A percentile compares a stretch with the other conserved stretches of the same genome.
Conservation (phyloP, 768 basidiomycete species). For the Lentinula boryana region DNA sequence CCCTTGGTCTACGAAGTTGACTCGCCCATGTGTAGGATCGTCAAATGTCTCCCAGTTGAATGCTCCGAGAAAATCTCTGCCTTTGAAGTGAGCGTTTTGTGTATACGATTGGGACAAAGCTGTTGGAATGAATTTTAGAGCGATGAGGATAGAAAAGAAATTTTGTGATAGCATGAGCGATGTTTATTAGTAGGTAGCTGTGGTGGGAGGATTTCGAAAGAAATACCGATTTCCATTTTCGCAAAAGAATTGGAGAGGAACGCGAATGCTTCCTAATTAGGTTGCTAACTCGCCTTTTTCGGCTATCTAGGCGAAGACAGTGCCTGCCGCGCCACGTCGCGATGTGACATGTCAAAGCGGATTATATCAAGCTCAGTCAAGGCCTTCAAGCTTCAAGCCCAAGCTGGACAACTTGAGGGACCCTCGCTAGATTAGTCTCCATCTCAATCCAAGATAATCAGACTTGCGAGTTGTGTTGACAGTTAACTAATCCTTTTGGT, state of each 20-base stretch:
- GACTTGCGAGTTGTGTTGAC: no score
- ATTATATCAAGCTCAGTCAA: no score
- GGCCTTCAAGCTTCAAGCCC: no score
- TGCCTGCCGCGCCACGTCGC: neutral
- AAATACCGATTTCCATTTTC: neutral
- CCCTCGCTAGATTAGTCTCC: no score
- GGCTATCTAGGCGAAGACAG: neutral
- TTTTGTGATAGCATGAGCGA: neutral
- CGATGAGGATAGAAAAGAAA: neutral
- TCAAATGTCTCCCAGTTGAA: conserved; percentile 45
- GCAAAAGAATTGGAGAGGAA: no score
- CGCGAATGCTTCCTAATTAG: neutral
- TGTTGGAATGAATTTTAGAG: neutral
- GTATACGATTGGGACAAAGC: conserved; percentile 3
- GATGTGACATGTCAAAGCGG: no score
- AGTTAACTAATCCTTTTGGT: no score
- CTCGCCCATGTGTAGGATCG: conserved; percentile 65
- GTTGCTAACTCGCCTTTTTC: neutral
- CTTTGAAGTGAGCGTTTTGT: conserved; percentile 17
- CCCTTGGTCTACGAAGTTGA: conserved; percentile 46
- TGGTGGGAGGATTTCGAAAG: neutral
- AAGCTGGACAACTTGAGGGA: no score
- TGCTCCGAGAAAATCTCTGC: conserved; percentile 33
- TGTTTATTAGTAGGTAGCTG: neutral
- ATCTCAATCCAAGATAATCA: no score